A percentile compares a stretch with the other conserved stretches of the same genome.
phyloP scores from a whole-genome alignment of 306 rosid genomes.

The Sicyos baderoa region DNA sequence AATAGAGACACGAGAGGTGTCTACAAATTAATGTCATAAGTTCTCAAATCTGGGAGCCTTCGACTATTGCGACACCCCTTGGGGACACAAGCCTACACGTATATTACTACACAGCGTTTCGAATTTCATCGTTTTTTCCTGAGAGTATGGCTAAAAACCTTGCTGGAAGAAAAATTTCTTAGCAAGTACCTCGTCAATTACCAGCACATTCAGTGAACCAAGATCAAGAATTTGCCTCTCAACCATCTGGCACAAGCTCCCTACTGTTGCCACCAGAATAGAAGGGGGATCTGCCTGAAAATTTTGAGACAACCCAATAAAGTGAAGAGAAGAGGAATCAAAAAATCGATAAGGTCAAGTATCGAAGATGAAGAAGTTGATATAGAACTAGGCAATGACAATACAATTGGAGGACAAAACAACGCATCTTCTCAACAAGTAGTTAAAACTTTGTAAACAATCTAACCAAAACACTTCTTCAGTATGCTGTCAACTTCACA shows the following conservation, averaged over 20 bases:
- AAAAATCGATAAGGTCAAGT: not conserved
- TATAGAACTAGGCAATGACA: not conserved
- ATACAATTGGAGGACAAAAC: not conserved
- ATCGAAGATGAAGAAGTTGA: not conserved
- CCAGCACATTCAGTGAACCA: constrained; percentile 56
- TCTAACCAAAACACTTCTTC: constrained; percentile 11
- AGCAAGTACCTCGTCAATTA: constrained; percentile 76
- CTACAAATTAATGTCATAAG: no score
- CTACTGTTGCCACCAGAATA: constrained; percentile 76
- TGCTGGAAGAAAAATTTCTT: not conserved
- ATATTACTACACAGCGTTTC: not conserved
- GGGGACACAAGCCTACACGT: not conserved
- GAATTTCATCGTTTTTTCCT: not conserved
- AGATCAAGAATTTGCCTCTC: constrained; percentile 53
- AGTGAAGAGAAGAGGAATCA: not conserved
- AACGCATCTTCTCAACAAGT: not conserved
- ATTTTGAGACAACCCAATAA: not conserved
- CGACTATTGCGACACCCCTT: no score
- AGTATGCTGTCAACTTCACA: not conserved
- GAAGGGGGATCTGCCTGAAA: constrained; percentile 88
- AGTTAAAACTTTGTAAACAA: not conserved
- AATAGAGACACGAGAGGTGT: no score
- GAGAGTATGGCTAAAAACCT: not conserved
- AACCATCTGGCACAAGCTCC: constrained; percentile 80
- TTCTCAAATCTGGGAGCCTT: no score